Base-by-base conservation (phyloP, 768 basidiomycete species). In the Coprinopsis sp. region DNA sequence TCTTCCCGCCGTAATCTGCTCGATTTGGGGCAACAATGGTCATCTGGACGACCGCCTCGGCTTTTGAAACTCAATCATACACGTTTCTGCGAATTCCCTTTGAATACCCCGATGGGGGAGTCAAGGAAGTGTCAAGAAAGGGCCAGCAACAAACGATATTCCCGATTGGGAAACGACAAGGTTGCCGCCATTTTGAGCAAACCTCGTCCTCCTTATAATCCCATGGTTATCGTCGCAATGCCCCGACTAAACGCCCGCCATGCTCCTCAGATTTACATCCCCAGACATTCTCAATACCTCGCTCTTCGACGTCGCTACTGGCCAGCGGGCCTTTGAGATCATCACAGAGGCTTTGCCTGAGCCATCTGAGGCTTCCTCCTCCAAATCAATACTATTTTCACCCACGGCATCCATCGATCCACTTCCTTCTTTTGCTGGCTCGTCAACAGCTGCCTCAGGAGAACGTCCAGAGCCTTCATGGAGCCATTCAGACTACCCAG, bases 251-350 rank as follows among this genome's bases (percentile, higher is more conserved):
- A 18, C 41, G 38, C 23, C 40, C 57, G 60, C 43, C 37, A 82
- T 80, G 79, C 60, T 82, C 25, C 70, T 81, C 59, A 79, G 72
- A 68, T 81, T 81, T 58, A 74, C 78, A 33, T 67, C 74, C 25
- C 58, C 72, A 13, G 79, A 82, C 51, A 76, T 82, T 60, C 71
- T 82, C 31, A 76, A 82, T 56, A 74, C 75, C 2, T 51, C 68
- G 13, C 77, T 82, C 33, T 57, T 79, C 51, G 71, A 78, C 53
- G 72, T 78, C 3, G 64, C 70, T n/a, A 75, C 79, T 11, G 73
- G 78, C 29, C 56, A 68, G 36, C 59, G 67, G 10, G 70, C 69
- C 18, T 82, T 73, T 50, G 68, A 71, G 13, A 78, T 82, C 42
- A 58, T 67, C 22, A 81, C 81, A 19, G 51, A 59, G 59, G 58